Evolutionary conservation across 768 basidiomycete species (phyloP), one percentile per base, ranked within the genome.

Genomic region (Daedaleopsis sinensis): DNA sequence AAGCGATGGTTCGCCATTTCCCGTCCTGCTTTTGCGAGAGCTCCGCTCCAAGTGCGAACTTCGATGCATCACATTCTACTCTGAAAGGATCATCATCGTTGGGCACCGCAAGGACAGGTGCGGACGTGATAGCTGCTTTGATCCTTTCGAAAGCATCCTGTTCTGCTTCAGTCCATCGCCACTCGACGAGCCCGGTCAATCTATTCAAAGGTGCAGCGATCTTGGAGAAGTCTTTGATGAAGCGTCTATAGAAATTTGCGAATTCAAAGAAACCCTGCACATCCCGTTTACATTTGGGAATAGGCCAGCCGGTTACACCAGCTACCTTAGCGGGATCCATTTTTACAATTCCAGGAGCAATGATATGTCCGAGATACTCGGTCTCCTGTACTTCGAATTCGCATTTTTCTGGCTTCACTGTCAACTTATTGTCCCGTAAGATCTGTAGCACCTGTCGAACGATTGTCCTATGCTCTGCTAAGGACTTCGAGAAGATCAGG

Each of bases 361-460:
- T 58, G 16, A 77, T 67, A 50, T 72, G 60, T 9, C 78, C 71
- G 1, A 79, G 67, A 60, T 74, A 76, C 37, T 73, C n/a, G n/a
- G n/a, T 67, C 47, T 71, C 19, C 10, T 43, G 12, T 39, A 53
- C 19, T 6, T 71, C 57, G 47, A 76, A 78, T 13, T 37, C 38
- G 64, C 78, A 80, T 63, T 80, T 80, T 44, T 78, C 71, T 0
- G 73, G 70, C 56, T 76, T 76, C 9, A 72, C 57, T 52, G 56
- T 79, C 1, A 83, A 72, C 1, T 75, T 55, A 47, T 77, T 52
- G 0, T 76, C 58, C 10, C 63, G 10, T 0, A 82, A 64, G 1
- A 42, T 39, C 23, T 73, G 21, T 0, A 79, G 68, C 0, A 78
- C 73, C 37, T 65, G 37, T 1, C 48, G 61, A 1, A 71, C 58